phyloP scores from a whole-genome alignment of 2,329 filamentous ascomycete genomes.

The Talaromyces islandicus region DNA sequence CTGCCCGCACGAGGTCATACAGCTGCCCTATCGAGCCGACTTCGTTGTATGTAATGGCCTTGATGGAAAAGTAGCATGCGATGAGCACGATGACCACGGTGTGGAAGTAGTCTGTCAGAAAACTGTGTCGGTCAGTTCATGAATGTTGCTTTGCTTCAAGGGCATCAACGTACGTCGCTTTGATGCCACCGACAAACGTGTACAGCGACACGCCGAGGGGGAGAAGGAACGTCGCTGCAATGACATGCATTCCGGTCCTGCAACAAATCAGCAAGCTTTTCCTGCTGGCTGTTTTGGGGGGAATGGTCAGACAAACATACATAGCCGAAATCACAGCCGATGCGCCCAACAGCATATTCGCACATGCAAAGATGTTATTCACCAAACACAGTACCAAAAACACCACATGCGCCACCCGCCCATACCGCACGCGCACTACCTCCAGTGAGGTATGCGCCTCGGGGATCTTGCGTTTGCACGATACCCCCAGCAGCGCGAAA shows the following conservation, averaged over 20 bases:
- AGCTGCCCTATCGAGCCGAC: conserved; percentile 45
- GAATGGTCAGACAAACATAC: conserved; percentile 17
- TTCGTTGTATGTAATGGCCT: conserved; percentile 40
- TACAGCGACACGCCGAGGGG: conserved; percentile 35
- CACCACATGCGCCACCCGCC: conserved; percentile 42
- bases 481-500: conserved; percentile 48
- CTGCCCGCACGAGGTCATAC: conserved; percentile 46
- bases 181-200: conserved; percentile 36
- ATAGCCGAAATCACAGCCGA: conserved; percentile 37
- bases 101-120: conserved; percentile 50
- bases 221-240: conserved; percentile 45
- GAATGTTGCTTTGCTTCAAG: not conserved
- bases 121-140: conserved; percentile 25
- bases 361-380: conserved; percentile 50
- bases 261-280: conserved; percentile 8
- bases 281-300: no score
- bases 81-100: conserved; percentile 51
- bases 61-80: conserved; percentile 44
- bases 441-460: conserved; percentile 51
- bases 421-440: conserved; percentile 49
- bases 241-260: conserved; percentile 46
- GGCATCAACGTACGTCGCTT: conserved; percentile 25
- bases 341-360: conserved; percentile 49
- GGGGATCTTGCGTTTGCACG: conserved; percentile 48
- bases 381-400: conserved; percentile 49